Evolutionary conservation across 2,329 filamentous ascomycete genomes (phyloP).

Genomic region (Davidsoniella australis): DNA sequence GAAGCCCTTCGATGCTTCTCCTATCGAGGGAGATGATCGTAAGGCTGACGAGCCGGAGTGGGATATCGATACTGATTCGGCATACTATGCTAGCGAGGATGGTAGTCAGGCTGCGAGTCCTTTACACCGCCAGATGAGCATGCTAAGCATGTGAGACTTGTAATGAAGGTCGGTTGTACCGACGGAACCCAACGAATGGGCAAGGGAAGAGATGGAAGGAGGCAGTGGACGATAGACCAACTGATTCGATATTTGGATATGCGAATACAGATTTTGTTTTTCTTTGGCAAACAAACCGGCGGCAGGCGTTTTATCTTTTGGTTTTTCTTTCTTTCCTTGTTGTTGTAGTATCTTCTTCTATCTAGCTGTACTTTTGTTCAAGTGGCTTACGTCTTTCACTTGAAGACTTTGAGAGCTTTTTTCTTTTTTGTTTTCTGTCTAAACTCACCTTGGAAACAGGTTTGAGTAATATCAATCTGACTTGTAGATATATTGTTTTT

Average conservation of each 20-base stretch:
- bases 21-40: slow-evolving; percentile 28
- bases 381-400: too few relatives aligned
- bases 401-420: too few relatives aligned
- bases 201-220: neutral
- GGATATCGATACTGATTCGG: slow-evolving; percentile 87
- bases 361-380: too few relatives aligned
- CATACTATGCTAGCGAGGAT: slow-evolving; percentile 55
- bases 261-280: slow-evolving; percentile 3
- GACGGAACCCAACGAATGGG: neutral
- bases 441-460: too few relatives aligned
- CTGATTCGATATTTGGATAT: neutral
- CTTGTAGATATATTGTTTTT: too few relatives aligned
- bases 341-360: neutral
- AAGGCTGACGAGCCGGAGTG: slow-evolving; percentile 44
- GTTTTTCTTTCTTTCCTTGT: neutral
- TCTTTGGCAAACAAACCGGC: neutral
- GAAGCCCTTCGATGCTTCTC: slow-evolving; percentile 59
- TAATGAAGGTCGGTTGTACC: neutral
- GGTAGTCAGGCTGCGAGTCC: slow-evolving; percentile 51
- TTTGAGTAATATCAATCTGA: too few relatives aligned
- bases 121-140: slow-evolving; percentile 54
- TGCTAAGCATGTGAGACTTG: slow-evolving; percentile 39
- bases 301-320: slow-evolving; percentile 1
- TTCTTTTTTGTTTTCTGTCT: too few relatives aligned
- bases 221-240: neutral